These are phyloP conservation scores for Collybia sp. DNA, from an alignment of 768 basidiomycete species.

Conservation along the genomic window DNA sequence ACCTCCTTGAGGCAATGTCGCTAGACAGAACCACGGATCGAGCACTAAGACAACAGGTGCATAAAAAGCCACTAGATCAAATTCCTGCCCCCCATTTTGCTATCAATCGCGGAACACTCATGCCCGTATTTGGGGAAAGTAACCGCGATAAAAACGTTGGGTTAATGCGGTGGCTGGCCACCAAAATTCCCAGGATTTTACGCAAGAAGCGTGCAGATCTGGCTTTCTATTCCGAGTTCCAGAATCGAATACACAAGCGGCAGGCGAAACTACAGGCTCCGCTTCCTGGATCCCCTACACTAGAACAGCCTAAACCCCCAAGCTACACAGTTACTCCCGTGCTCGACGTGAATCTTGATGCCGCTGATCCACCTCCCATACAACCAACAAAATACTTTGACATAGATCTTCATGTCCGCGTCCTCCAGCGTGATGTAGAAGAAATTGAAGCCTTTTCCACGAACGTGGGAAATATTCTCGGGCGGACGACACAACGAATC, in stretches of 20 bases:
- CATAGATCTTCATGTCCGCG: slow-evolving; percentile 47
- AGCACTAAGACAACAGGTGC: slow-evolving; percentile 25
- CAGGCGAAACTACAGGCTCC: slow-evolving; percentile 12
- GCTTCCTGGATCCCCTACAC: not conserved
- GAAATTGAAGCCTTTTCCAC: slow-evolving; percentile 42
- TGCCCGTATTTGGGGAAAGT: slow-evolving; percentile 53
- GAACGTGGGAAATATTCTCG: slow-evolving; percentile 36
- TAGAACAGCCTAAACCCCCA: slow-evolving; percentile 4
- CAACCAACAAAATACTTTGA: slow-evolving; percentile 38
- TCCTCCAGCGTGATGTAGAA: slow-evolving; percentile 51
- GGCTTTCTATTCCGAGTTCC: slow-evolving; percentile 31
- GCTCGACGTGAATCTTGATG: slow-evolving; percentile 28
- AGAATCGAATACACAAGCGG: slow-evolving; percentile 16
- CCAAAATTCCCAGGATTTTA: slow-evolving; percentile 40
- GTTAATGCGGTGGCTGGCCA: slow-evolving; percentile 55
- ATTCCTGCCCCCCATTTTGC: slow-evolving; percentile 48
- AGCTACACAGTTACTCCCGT: slow-evolving; percentile 23
- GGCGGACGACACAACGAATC: slow-evolving; percentile 52
- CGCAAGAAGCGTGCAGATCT: slow-evolving; percentile 46
- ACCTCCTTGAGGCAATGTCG: slow-evolving; percentile 48
- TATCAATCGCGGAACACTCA: slow-evolving; percentile 49
- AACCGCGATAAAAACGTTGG: slow-evolving; percentile 56
- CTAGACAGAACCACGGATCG: slow-evolving; percentile 34
- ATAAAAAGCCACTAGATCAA: slow-evolving; percentile 20
- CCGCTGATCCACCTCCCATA: slow-evolving; percentile 8